These are phyloP conservation scores for Fusarium longipes DNA, from an alignment of 2,329 filamentous ascomycete genomes.

Conservation along the genomic window DNA sequence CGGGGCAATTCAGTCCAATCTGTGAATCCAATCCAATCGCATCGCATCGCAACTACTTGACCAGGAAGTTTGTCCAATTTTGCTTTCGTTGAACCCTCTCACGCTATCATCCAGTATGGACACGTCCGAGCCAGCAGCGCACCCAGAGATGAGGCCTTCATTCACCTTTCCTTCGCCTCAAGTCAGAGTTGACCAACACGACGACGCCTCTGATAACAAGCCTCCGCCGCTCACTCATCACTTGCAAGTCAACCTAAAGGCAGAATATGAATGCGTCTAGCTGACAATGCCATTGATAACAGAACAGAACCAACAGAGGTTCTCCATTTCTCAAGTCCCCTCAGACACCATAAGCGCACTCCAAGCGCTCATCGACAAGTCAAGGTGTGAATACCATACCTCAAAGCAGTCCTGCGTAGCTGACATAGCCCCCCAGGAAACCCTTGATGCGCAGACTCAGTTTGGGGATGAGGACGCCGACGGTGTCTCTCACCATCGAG, in stretches of 20 bases:
- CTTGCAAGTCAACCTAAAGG: slow-evolving; percentile 56
- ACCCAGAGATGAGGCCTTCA: slow-evolving; percentile 35
- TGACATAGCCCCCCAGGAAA: slow-evolving; percentile 71
- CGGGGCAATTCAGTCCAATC: slow-evolving; percentile 36
- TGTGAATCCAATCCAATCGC: background rate
- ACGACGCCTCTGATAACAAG: slow-evolving; percentile 42
- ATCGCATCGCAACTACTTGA: background rate
- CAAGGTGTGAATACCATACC: slow-evolving; percentile 57
- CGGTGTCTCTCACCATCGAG: slow-evolving; percentile 81
- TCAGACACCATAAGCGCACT: slow-evolving; percentile 68
- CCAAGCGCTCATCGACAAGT: slow-evolving; percentile 68
- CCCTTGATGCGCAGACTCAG: slow-evolving; percentile 87
- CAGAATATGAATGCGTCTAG: background rate
- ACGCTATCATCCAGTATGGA: slow-evolving; percentile 38
- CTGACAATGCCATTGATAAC: slow-evolving; percentile 15
- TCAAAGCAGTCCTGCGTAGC: slow-evolving; percentile 4
- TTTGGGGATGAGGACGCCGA: slow-evolving; percentile 88
- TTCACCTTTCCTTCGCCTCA: slow-evolving; percentile 47
- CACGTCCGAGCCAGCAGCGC: slow-evolving; percentile 23
- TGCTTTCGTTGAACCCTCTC: background rate
- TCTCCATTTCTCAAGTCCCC: slow-evolving; percentile 61
- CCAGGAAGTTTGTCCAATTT: background rate
- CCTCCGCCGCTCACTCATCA: slow-evolving; percentile 53
- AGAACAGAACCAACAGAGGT: slow-evolving; percentile 59
- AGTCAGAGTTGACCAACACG: slow-evolving; percentile 47